Conservation (phyloP, 805 yeast species). For the Yamadazyma scolyti region DNA sequence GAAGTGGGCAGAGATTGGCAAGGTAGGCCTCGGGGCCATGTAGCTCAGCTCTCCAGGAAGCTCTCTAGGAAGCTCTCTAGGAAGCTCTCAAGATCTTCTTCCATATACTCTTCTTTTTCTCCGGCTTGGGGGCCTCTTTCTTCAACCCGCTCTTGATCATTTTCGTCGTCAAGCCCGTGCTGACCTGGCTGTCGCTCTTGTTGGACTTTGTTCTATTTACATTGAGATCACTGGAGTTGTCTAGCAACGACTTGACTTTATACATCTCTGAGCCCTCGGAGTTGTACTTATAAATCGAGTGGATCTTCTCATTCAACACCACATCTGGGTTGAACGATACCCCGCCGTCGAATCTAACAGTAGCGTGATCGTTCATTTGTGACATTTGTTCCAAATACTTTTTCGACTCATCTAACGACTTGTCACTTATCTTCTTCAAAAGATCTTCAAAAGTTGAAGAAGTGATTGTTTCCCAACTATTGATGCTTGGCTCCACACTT, state of each 20-base stretch:
- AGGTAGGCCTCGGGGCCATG: too few species aligned
- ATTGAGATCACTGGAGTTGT: slow-evolving; percentile 5
- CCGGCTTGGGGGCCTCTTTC: slow-evolving; percentile 6
- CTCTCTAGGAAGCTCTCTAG: too few species aligned
- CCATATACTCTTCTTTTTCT: slow-evolving; percentile 13
- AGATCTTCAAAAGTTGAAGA: slow-evolving; percentile 23
- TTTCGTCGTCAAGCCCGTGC: slow-evolving; percentile 9
- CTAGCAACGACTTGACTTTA: slow-evolving; percentile 39
- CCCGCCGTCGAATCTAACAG: slow-evolving; percentile 5
- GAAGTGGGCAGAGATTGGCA: too few species aligned
- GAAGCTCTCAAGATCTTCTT: slow-evolving; percentile 10
- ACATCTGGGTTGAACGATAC: slow-evolving; percentile 7
- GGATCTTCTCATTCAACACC: slow-evolving; percentile 28
- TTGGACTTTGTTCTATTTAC: slow-evolving; percentile 3
- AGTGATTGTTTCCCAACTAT: too few species aligned
- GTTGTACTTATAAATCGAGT: slow-evolving; percentile 25
- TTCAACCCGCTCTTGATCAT: slow-evolving; percentile 11
- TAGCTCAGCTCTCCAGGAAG: too few species aligned
- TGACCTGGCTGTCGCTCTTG: slow-evolving; percentile 1
- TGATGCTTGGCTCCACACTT: too few species aligned
- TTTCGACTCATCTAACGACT: slow-evolving; percentile 24
- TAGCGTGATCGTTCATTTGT: neutral
- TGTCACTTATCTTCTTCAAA: slow-evolving; percentile 12
- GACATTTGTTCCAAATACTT: slow-evolving; percentile 14
- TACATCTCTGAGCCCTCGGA: slow-evolving; percentile 19